Conservation (phyloP, 768 basidiomycete genomes). For the Pholiota conissans region DNA sequence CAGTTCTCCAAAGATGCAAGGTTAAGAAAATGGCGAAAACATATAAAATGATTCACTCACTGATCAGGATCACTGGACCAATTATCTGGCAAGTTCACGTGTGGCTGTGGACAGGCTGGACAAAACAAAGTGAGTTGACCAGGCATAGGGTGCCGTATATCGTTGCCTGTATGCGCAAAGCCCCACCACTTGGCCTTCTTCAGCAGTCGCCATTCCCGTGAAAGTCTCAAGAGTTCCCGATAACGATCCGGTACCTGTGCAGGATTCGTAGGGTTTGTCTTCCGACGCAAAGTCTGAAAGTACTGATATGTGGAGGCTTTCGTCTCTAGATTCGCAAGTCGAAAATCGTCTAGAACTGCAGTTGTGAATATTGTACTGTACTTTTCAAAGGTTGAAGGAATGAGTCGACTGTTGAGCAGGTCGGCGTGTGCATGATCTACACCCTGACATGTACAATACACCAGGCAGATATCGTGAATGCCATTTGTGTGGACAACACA, state of each 20-base stretch:
- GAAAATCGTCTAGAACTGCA: background rate
- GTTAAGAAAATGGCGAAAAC: no score
- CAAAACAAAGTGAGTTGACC: slow-evolving; percentile 22
- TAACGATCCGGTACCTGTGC: slow-evolving; percentile 12
- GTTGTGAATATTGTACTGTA: background rate
- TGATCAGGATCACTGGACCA: slow-evolving; percentile 8
- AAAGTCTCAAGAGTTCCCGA: slow-evolving; percentile 12
- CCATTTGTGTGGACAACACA: slow-evolving; percentile 1
- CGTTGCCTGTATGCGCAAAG: background rate
- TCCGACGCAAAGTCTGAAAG: slow-evolving; percentile 4
- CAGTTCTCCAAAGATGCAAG: slow-evolving; percentile 6
- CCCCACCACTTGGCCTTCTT: slow-evolving; percentile 21
- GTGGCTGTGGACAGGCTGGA: slow-evolving; percentile 26
- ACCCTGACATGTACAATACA: background rate
- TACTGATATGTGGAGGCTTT: slow-evolving; percentile 10
- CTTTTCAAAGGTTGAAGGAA: background rate
- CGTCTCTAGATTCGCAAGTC: slow-evolving; percentile 1
- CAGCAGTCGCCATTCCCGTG: slow-evolving; percentile 15
- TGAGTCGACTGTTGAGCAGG: background rate
- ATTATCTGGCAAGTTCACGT: slow-evolving; percentile 20
- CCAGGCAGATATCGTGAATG: background rate
- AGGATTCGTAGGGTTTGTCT: slow-evolving; percentile 1
- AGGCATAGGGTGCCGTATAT: background rate
- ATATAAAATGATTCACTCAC: slow-evolving; percentile 3
- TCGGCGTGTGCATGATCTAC: background rate